Base-by-base conservation (phyloP, 192 early-diverging fungal species). In the Coemansia sp. region DNA sequence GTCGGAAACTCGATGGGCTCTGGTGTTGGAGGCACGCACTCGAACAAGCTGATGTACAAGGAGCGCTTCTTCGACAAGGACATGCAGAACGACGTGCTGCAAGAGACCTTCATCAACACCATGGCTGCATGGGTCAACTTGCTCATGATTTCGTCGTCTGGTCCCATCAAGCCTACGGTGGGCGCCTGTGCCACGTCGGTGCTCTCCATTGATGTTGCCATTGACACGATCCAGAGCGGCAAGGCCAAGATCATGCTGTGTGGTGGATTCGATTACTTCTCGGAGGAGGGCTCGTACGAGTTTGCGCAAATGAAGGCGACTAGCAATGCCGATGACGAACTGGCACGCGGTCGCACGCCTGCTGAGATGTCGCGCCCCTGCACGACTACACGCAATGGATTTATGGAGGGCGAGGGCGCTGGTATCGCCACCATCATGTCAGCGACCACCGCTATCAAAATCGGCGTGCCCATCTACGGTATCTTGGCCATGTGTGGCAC, bases 251-350 rank as follows among this genome's bases (percentile, higher is more conserved):
- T 98, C 60, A 90, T 95, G 73, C 77, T 98, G 59, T 93, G 92
- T 36, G 95, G 95, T 76, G 95, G 89, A 33, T 92, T 91, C 70
- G 95, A 98, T 65, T 93, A 93, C 62, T 93, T 94, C 83, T 89
- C 90, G 56, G 94, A 95, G 74, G 93, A 98, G 70, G 92, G 92
- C 39, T 91, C 90, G 26, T 91, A 93, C 69, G 95, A 98, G 83
- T 98, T 98, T 82, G 94, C 94, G 63, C 94, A 96, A 87, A 98
- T 98, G 95, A 94, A 94, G 85, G 95, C 95, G 31, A 98, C 95
- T 11, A 88, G 87, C 67, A 93, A 89, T 71, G 78, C 94, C 31
- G 83, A 85, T 21, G 90, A 90, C 31, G 95, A 98, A 77, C 74
- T 91, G 39, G 91, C 88, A 6, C 77, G 83, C n/a, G 95, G 95